These are phyloP conservation scores for Myochromella boudieri DNA, from an alignment of 768 basidiomycete genomes.

Conservation along the genomic window DNA sequence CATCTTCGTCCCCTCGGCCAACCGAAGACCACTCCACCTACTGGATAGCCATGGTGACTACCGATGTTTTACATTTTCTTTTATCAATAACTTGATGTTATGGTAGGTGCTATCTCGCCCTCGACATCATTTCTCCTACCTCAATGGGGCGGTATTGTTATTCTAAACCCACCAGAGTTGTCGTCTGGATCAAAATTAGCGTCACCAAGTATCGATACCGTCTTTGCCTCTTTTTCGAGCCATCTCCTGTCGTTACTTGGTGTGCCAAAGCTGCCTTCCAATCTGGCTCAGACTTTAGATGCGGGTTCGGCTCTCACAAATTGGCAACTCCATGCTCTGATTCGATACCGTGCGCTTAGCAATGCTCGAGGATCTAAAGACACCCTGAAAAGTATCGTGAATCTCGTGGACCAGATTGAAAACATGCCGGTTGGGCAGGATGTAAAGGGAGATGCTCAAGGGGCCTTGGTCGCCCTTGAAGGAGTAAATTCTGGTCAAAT, in stretches of 20 bases:
- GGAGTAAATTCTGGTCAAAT: slow-evolving; percentile 60
- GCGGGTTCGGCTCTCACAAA: slow-evolving; percentile 38
- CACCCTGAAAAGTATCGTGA: slow-evolving; percentile 79
- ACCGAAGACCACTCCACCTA: slow-evolving; percentile 70
- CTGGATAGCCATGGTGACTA: slow-evolving; percentile 50
- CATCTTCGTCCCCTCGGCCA: slow-evolving; percentile 76
- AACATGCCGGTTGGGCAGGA: slow-evolving; percentile 89
- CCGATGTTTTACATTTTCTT: background rate
- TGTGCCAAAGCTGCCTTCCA: slow-evolving; percentile 58
- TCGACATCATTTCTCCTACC: slow-evolving; percentile 83
- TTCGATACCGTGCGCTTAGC: slow-evolving; percentile 68
- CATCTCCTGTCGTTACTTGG: slow-evolving; percentile 85
- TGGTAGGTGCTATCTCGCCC: slow-evolving; percentile 43
- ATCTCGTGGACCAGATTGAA: slow-evolving; percentile 80
- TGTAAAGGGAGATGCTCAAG: slow-evolving; percentile 71
- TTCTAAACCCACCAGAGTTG: slow-evolving; percentile 58
- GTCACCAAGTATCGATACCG: slow-evolving; percentile 40
- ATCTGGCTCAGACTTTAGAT: slow-evolving; percentile 30
- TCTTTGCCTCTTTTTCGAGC: slow-evolving; percentile 64
- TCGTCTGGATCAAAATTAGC: slow-evolving; percentile 36
- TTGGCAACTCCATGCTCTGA: slow-evolving; percentile 83
- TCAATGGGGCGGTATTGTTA: slow-evolving; percentile 90
- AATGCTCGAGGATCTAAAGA: slow-evolving; percentile 68
- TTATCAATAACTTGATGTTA: slow-evolving; percentile 10
- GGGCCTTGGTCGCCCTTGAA: slow-evolving; percentile 71